Evolutionary conservation across 1,139 yeast genomes (phyloP).

Genomic region (Hansenula lynferdii): DNA sequence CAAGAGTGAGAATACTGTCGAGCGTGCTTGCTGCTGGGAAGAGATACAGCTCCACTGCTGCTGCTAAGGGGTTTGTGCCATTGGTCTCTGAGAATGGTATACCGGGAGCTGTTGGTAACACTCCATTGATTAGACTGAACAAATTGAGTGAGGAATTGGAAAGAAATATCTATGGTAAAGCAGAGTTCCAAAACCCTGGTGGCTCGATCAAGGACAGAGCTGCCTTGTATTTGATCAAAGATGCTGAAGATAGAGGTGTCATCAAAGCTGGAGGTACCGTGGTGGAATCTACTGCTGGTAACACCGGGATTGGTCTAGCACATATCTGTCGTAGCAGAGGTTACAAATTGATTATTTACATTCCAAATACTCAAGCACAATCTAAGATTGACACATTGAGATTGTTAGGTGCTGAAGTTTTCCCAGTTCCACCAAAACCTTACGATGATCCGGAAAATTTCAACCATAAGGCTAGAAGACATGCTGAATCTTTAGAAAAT

Average conservation of each 20-base stretch:
- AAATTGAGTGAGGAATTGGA: constrained; percentile 57
- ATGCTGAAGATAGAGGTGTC: constrained; percentile 71
- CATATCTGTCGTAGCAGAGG: constrained; percentile 84
- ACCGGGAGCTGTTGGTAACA: constrained; percentile 79
- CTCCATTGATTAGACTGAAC: constrained; percentile 71
- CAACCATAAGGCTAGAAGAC: constrained; percentile 80
- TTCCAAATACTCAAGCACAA: constrained; percentile 86
- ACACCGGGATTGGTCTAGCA: constrained; percentile 88
- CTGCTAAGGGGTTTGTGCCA: constrained; percentile 30
- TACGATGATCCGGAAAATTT: constrained; percentile 75
- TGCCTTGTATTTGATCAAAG: constrained; percentile 70
- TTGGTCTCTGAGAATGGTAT: constrained; percentile 58
- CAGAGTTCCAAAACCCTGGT: constrained; percentile 93
- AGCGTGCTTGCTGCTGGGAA: background rate
- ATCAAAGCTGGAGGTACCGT: constrained; percentile 48
- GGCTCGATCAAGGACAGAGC: constrained; percentile 94
- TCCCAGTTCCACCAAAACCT: constrained; percentile 90
- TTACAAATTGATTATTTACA: constrained; percentile 77
- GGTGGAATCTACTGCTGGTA: constrained; percentile 72
- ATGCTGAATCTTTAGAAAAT: constrained; percentile 67
- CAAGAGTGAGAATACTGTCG: background rate
- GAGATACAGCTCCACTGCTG: background rate
- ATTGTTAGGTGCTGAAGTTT: constrained; percentile 77
- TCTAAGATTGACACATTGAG: constrained; percentile 69
- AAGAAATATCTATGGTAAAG: constrained; percentile 80